Evolutionary conservation across 2,329 filamentous ascomycete genomes (phyloP).

Genomic region (Calonectria montana): DNA sequence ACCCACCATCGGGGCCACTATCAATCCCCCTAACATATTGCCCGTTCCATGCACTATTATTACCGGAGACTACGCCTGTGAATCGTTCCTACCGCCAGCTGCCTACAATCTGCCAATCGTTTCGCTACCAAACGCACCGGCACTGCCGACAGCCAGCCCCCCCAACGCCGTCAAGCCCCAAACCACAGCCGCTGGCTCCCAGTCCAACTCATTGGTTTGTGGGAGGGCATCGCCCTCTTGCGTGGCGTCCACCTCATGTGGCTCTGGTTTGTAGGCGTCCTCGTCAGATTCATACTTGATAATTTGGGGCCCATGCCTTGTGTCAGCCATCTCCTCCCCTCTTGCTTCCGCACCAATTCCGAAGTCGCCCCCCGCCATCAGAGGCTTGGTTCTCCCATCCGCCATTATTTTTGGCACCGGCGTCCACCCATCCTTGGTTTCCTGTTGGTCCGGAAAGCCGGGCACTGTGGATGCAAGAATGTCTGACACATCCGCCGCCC

Average conservation of each 20-base stretch:
- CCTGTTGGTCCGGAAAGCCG: not conserved
- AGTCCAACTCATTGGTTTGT: constrained; percentile 40
- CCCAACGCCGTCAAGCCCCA: constrained; percentile 59
- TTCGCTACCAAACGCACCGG: constrained; percentile 61
- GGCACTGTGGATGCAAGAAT: constrained; percentile 57
- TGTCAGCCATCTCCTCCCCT: not conserved
- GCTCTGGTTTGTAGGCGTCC: constrained; percentile 51
- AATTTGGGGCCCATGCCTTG: constrained; percentile 7
- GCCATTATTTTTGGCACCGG: not conserved
- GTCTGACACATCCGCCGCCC: constrained; percentile 61
- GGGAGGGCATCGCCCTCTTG: constrained; percentile 57
- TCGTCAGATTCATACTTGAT: constrained; percentile 43
- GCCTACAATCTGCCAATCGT: constrained; percentile 46
- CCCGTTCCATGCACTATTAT: not conserved
- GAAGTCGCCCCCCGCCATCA: not conserved
- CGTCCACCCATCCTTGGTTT: constrained; percentile 33
- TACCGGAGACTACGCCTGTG: not conserved
- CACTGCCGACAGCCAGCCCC: constrained; percentile 57
- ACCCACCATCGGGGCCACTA: not conserved
- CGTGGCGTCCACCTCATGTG: constrained; percentile 43
- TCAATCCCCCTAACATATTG: constrained; percentile 39
- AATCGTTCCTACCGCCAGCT: not conserved
- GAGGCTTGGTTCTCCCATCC: not conserved
- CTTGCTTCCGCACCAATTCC: not conserved
- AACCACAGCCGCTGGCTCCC: constrained; percentile 58